Percentiles rank a stretch among this genome's conserved stretches.
Conservation (phyloP, 441 rosid species). For the Biscutella laevigata region DNA sequence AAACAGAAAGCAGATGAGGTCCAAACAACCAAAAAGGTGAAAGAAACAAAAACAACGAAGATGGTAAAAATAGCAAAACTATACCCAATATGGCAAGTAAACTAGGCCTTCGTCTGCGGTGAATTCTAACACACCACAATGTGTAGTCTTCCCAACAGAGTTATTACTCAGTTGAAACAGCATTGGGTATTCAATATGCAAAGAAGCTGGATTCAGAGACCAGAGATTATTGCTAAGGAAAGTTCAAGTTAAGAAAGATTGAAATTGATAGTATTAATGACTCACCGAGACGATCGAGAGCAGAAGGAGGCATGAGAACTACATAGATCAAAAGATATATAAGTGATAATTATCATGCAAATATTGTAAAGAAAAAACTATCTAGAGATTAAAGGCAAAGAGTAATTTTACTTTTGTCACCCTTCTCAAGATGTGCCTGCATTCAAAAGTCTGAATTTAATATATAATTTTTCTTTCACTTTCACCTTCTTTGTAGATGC, state of each 20-base stretch:
- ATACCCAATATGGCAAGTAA: conserved; percentile 62
- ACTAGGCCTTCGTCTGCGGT: conserved; percentile 58
- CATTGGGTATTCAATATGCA: conserved; percentile 59
- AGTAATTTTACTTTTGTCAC: conserved; percentile 50
- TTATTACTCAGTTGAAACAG: conserved; percentile 42
- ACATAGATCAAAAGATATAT: conserved; percentile 7
- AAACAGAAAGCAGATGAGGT: neutral
- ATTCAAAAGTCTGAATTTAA: conserved; percentile 5
- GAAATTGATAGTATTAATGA: neutral
- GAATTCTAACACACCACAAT: conserved; percentile 62
- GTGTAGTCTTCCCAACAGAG: conserved; percentile 35
- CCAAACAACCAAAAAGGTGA: neutral
- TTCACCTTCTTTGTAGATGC: neutral
- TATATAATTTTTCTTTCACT: neutral
- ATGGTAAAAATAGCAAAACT: neutral
- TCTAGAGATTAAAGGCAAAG: neutral
- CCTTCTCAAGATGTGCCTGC: conserved; percentile 75
- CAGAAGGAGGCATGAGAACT: conserved; percentile 69
- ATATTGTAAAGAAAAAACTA: neutral
- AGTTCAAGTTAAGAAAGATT: neutral
- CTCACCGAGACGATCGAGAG: conserved; percentile 61
- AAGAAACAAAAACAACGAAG: neutral
- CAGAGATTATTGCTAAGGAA: neutral
- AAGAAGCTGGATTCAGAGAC: conserved; percentile 31
- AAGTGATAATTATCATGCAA: neutral